phyloP scores from a whole-genome alignment of 2,329 filamentous ascomycete genomes.

The Paecilomyces dactylethromorphus region DNA sequence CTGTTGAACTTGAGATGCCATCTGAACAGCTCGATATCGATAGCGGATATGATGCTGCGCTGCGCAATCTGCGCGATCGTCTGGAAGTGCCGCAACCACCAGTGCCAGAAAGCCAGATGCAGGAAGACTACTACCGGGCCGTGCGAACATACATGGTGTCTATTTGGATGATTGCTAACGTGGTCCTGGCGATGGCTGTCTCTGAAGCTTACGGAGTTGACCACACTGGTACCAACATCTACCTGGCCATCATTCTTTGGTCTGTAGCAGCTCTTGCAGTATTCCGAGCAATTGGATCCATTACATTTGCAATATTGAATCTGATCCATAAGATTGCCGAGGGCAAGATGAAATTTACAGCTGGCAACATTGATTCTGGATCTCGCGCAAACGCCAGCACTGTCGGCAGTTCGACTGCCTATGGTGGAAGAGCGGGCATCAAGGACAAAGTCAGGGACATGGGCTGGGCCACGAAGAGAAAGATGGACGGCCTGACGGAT shows the following conservation, averaged over 20 bases:
- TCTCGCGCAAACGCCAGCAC: slow-evolving; percentile 7
- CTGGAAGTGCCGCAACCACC: slow-evolving; percentile 66
- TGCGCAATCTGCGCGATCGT: slow-evolving; percentile 89
- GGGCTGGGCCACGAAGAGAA: slow-evolving; percentile 27
- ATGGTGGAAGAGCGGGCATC: slow-evolving; percentile 26
- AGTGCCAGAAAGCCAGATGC: slow-evolving; percentile 70
- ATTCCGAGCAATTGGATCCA: slow-evolving; percentile 78
- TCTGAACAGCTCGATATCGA: slow-evolving; percentile 97
- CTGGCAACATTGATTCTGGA: slow-evolving; percentile 23
- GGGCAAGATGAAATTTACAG: slow-evolving; percentile 61
- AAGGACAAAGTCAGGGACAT: slow-evolving; percentile 29
- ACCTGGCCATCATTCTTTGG: slow-evolving; percentile 92
- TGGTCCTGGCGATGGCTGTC: slow-evolving; percentile 86
- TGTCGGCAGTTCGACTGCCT: slow-evolving; percentile 9
- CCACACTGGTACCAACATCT: slow-evolving; percentile 73
- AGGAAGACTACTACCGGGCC: slow-evolving; percentile 97
- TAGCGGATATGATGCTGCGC: slow-evolving; percentile 91
- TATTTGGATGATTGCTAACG: slow-evolving; percentile 88
- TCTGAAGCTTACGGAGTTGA: slow-evolving; percentile 73
- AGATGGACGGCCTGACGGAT: slow-evolving; percentile 21
- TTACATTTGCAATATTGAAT: slow-evolving; percentile 77
- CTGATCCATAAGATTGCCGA: slow-evolving; percentile 79
- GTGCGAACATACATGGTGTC: slow-evolving; percentile 98
- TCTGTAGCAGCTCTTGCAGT: slow-evolving; percentile 76
- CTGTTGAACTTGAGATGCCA: slow-evolving; percentile 95